Conservation (phyloP, 805 yeast genomes). For the Candida peoriensis region DNA sequence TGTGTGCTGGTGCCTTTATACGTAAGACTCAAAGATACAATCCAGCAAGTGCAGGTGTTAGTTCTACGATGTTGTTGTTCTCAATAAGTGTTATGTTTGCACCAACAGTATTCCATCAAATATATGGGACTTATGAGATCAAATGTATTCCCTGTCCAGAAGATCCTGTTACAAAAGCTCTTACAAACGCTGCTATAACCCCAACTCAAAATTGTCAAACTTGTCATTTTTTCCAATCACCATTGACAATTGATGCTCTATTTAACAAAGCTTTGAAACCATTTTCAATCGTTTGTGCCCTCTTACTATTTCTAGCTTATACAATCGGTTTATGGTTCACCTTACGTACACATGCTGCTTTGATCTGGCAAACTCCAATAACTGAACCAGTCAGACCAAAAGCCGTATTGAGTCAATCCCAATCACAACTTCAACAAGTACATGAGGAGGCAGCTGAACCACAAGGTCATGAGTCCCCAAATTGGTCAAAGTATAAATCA, state of each 20-base stretch:
- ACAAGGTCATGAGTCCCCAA: constrained; percentile 91
- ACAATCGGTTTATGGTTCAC: constrained; percentile 89
- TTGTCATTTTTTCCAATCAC: constrained; percentile 77
- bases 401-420: not conserved
- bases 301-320: constrained; percentile 77
- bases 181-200: constrained; percentile 4
- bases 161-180: constrained; percentile 5
- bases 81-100: constrained; percentile 89
- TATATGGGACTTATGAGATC: constrained; percentile 82
- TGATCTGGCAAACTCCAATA: constrained; percentile 83
- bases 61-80: constrained; percentile 90
- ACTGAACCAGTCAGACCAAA: constrained; percentile 20
- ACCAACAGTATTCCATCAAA: constrained; percentile 84
- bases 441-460: constrained; percentile 7
- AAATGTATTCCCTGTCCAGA: constrained; percentile 58
- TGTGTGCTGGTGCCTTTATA: constrained; percentile 95
- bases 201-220: constrained; percentile 45
- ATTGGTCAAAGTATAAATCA: constrained; percentile 88
- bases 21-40: constrained; percentile 93
- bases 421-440: not conserved
- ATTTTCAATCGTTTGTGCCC: constrained; percentile 73
- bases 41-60: constrained; percentile 95
- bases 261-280: constrained; percentile 73
- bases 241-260: constrained; percentile 61
- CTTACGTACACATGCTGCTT: constrained; percentile 90